phyloP scores from a whole-genome alignment of 805 yeast species.

The Wickerhamiella qilinensis region DNA sequence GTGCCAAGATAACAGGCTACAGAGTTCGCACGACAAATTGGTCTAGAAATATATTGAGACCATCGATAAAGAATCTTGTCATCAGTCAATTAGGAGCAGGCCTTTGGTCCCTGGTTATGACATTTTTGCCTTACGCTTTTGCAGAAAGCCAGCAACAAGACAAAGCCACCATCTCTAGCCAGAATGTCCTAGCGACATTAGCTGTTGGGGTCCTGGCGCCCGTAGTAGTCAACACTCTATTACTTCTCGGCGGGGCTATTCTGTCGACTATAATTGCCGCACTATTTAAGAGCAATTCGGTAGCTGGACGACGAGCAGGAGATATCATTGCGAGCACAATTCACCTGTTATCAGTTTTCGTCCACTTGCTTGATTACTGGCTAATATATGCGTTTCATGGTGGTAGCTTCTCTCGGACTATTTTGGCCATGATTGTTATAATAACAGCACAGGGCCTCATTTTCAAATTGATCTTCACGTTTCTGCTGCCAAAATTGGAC shows the following conservation, averaged over 20 bases:
- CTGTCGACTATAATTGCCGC: not conserved
- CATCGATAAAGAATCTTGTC: constrained; percentile 52
- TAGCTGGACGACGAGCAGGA: not conserved
- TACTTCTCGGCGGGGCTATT: not conserved
- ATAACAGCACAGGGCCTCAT: constrained; percentile 41
- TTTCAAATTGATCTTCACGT: constrained; percentile 31
- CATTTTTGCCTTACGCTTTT: constrained; percentile 45
- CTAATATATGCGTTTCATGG: constrained; percentile 52
- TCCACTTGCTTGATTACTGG: constrained; percentile 41
- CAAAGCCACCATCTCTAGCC: constrained; percentile 3
- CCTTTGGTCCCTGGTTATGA: constrained; percentile 37
- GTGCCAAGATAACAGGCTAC: constrained; percentile 75
- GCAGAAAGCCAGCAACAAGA: not conserved
- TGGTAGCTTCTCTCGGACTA: constrained; percentile 42
- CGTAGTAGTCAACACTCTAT: not conserved
- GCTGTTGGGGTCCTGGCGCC: not conserved
- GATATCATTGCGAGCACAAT: constrained; percentile 26
- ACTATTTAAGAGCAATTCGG: not conserved
- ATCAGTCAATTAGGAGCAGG: constrained; percentile 57
- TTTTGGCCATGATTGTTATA: constrained; percentile 44
- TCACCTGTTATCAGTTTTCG: constrained; percentile 36
- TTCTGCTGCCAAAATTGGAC: constrained; percentile 44
- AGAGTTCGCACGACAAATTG: constrained; percentile 28
- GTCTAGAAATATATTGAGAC: constrained; percentile 37
- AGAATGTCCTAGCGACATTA: not conserved